Evolutionary conservation across 2,329 filamentous ascomycete species (phyloP), one percentile per base, ranked within the genome.

Genomic region (Fusarium nanum): DNA sequence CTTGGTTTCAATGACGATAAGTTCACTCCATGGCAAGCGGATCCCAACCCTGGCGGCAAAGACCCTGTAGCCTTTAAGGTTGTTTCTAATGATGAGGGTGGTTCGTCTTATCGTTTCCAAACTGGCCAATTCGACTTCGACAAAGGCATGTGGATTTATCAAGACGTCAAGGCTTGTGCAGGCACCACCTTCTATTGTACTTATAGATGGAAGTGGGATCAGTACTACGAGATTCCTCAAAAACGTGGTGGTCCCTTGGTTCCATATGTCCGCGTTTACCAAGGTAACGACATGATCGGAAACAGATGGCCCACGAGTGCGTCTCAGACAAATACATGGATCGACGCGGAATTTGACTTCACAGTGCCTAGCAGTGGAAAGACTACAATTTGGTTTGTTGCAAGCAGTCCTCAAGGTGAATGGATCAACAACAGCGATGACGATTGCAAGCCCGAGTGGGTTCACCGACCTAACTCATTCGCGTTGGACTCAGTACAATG

Each of bases 401-500:
- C 62, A 1, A 65, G 62, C 25, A 65, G 62, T 10, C 62, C 62
- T 7, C 62, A 65, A 13, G 32, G 59, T 6, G 54, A 32, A 28
- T 56, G 42, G 28, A 37, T 47, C 13, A 47, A 65, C 10, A 59
- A 0, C 1, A 59, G 60, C 3, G 50, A 63, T 5, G 47, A 64
- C 4, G 34, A 58, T 32, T 34, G 40, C 7, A 28, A 0, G 0
- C 40, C 52, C 0, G 4, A 25, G 2, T 64, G 37, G 34, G 53
- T 60, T 28, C 34, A 59, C 9, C 20, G 61, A 8, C 25, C 53
- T 0, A 66, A 66, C n/a, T 41, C 8, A n/a, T 28, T 66, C 2
- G 34, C 23, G 7, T 10, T 65, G 25, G 60, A 59, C 22, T 53
- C 53, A 3, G n/a, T 47, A 16, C 4, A 47, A 0, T 47, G 45